Conservation (phyloP, 2,329 filamentous ascomycete genomes). For the Leptodontidium sp. region DNA sequence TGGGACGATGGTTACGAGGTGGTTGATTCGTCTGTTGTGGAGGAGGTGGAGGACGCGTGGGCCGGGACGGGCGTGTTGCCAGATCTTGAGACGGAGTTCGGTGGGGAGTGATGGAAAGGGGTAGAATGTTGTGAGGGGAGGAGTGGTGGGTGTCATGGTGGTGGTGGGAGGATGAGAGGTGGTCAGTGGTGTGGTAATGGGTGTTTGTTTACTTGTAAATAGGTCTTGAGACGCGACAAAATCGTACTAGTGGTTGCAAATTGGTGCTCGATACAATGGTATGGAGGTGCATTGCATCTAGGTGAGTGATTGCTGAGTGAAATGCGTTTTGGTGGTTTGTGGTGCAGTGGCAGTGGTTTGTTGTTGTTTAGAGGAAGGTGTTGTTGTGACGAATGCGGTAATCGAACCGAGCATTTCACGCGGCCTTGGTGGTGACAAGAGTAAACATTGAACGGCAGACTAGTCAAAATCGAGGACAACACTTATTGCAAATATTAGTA, state of each 20-base stretch:
- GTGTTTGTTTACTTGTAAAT: not conserved
- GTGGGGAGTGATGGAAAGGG: not conserved
- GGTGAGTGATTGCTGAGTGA: too few relatives aligned
- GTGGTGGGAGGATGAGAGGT: not conserved
- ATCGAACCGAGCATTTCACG: not conserved
- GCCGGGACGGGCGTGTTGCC: not conserved
- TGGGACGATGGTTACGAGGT: not conserved
- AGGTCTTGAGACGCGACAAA: not conserved
- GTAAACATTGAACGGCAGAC: not conserved
- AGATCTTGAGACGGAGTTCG: conserved; percentile 13
- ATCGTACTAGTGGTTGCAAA: not conserved
- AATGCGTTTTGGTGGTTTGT: not conserved
- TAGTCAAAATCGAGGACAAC: not conserved
- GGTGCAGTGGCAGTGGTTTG: not conserved
- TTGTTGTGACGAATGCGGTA: not conserved
- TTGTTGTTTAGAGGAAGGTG: not conserved
- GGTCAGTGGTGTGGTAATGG: not conserved
- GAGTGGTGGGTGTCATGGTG: not conserved
- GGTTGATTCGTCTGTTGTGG: not conserved
- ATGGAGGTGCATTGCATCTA: too few relatives aligned
- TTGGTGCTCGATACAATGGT: not conserved
- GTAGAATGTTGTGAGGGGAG: not conserved
- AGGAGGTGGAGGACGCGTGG: not conserved
- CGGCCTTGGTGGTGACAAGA: not conserved
- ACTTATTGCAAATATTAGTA: not conserved